Percentiles rank a stretch among this genome's conserved stretches.
Conservation (phyloP, 768 basidiomycete genomes). For the Suillus weaverae region DNA sequence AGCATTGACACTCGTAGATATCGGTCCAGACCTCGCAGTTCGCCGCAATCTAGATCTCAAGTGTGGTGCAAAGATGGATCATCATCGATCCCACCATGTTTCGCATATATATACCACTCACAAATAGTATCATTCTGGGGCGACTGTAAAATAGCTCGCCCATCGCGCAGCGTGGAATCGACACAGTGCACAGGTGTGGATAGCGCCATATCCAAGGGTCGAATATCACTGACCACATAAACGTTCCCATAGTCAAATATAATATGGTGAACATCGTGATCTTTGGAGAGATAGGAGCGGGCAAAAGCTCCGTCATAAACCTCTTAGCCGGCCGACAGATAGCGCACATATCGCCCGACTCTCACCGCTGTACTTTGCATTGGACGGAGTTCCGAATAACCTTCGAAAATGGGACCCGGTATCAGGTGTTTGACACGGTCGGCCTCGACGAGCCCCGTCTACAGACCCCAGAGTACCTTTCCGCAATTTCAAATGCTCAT, state of each 20-base stretch:
- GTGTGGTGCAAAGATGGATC: not conserved
- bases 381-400: constrained; percentile 28
- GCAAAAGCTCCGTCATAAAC: constrained; percentile 37
- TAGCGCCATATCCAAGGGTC: not conserved
- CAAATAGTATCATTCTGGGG: not conserved
- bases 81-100: not conserved
- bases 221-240: not conserved
- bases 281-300: constrained; percentile 44
- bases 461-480: constrained; percentile 26
- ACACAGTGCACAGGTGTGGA: not conserved
- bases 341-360: constrained; percentile 27
- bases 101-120: not conserved
- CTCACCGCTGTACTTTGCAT: constrained; percentile 39
- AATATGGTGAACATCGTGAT: constrained; percentile 38
- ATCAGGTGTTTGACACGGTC: constrained; percentile 34
- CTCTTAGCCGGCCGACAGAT: constrained; percentile 26
- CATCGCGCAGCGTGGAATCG: not conserved
- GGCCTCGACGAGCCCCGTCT: constrained; percentile 35
- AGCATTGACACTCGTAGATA: not conserved
- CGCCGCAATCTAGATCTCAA: not conserved
- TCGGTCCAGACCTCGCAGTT: not conserved
- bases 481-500: constrained; percentile 31
- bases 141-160: not conserved
- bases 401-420: constrained; percentile 18
- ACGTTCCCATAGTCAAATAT: not conserved